A percentile compares a stretch with the other conserved stretches of the same genome.
Conservation (phyloP, 352 stramenopile species). For the Phytophthora pistaciae region DNA sequence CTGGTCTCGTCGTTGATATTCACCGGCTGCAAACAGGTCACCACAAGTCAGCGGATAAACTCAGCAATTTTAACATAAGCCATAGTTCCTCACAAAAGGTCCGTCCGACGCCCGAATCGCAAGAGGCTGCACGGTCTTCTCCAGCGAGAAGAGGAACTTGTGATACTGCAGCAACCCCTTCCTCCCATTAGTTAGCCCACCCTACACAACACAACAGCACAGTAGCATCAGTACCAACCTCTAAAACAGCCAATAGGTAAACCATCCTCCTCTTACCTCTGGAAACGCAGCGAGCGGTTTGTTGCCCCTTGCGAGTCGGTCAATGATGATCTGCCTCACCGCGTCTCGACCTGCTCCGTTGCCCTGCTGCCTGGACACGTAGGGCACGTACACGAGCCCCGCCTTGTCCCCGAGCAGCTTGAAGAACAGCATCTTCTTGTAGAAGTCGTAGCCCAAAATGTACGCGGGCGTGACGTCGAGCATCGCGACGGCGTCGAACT, state of each 20-base stretch:
- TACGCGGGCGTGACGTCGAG: conserved; percentile 57
- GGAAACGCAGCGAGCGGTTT: conserved; percentile 72
- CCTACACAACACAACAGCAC: conserved; percentile 27
- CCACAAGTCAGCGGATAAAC: neutral
- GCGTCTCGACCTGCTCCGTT: conserved; percentile 53
- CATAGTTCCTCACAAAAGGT: conserved; percentile 58
- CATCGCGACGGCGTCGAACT: conserved; percentile 76
- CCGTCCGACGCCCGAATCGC: conserved; percentile 70
- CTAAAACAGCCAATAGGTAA: neutral
- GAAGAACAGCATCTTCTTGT: conserved; percentile 84
- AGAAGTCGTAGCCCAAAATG: conserved; percentile 85
- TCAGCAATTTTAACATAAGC: neutral
- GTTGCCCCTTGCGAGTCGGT: conserved; percentile 56
- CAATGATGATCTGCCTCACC: conserved; percentile 70
- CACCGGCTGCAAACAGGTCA: conserved; percentile 49
- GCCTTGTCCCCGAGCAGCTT: conserved; percentile 66
- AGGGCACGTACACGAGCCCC: conserved; percentile 75
- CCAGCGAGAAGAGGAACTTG: conserved; percentile 83
- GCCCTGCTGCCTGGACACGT: conserved; percentile 69
- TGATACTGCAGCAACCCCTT: conserved; percentile 79
- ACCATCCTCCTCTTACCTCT: conserved; percentile 37
- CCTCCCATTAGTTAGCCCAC: conserved; percentile 70
- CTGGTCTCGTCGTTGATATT: conserved; percentile 87
- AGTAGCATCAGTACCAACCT: conserved; percentile 1
- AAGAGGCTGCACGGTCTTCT: conserved; percentile 67